Percentiles rank a stretch among this genome's conserved stretches.
These are phyloP conservation scores for Xylaria sp. DNA, from an alignment of 2,329 filamentous ascomycete genomes.

Conservation along the genomic window DNA sequence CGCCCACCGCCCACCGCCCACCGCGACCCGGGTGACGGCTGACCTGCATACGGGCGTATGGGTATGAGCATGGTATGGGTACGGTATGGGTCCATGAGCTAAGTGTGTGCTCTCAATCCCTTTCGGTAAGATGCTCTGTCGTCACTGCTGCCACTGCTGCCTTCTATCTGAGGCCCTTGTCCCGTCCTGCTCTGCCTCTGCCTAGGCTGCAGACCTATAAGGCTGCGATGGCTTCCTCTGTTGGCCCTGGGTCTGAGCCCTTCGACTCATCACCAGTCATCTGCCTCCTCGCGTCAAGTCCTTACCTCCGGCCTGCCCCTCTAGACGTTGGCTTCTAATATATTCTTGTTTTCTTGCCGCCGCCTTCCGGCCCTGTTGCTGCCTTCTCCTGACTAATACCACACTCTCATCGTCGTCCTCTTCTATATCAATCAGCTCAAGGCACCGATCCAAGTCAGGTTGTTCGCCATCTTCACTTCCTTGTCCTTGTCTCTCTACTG, in stretches of 20 bases:
- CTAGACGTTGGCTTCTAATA: constrained; percentile 31
- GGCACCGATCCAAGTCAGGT: constrained; percentile 11
- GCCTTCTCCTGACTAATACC: constrained; percentile 32
- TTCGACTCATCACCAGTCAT: constrained; percentile 39
- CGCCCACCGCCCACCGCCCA: constrained; percentile 29
- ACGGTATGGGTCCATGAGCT: constrained; percentile 23
- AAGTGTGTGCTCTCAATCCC: constrained; percentile 29
- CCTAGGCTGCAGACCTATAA: constrained; percentile 57
- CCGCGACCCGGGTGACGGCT: constrained; percentile 26
- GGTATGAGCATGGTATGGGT: no score
- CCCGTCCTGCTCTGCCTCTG: constrained; percentile 44
- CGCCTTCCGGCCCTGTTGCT: constrained; percentile 29
- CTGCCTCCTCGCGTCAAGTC: constrained; percentile 36
- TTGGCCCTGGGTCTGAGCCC: constrained; percentile 31
- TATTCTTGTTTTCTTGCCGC: constrained; percentile 32
- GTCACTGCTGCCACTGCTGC: constrained; percentile 36
- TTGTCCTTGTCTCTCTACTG: constrained; percentile 1
- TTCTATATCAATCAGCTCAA: constrained; percentile 30
- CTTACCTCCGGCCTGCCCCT: constrained; percentile 37
- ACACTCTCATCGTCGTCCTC: constrained; percentile 16
- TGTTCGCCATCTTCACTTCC: constrained; percentile 4
- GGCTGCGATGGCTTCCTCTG: constrained; percentile 56
- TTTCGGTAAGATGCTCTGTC: constrained; percentile 39
- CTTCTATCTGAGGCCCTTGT: constrained; percentile 34
- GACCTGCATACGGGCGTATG: constrained; percentile 30